Conservation (phyloP, 208 protist species). For the Trypanosoma brucei region DNA sequence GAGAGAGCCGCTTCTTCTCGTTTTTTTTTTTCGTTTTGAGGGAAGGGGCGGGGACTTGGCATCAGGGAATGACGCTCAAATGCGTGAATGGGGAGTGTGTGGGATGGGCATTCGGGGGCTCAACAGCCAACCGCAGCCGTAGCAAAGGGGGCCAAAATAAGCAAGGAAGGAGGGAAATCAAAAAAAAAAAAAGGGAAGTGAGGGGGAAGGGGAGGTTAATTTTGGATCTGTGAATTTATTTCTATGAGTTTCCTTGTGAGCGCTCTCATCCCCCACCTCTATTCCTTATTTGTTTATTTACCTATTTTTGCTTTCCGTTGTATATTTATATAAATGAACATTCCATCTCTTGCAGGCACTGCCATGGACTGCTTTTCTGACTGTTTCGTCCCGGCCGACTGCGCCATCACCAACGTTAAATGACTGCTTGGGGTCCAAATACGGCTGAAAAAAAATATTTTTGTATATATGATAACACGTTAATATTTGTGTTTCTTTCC, state of each 20-base stretch:
- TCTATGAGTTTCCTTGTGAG: not conserved
- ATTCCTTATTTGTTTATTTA: not conserved
- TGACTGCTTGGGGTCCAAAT: too few relatives aligned
- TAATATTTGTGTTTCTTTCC: not conserved
- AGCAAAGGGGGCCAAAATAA: not conserved
- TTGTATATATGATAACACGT: not conserved
- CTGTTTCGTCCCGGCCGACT: too few relatives aligned
- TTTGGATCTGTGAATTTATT: not conserved
- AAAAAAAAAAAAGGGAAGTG: constrained; percentile 7
- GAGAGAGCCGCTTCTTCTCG: too few relatives aligned
- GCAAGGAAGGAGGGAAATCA: constrained; percentile 6
- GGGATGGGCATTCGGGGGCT: too few relatives aligned
- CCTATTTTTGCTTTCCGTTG: constrained; percentile 2
- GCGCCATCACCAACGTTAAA: too few relatives aligned
- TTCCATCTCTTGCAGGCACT: not conserved
- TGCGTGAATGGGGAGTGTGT: too few relatives aligned
- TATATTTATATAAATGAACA: not conserved
- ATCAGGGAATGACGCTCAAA: too few relatives aligned
- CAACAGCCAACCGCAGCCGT: too few relatives aligned
- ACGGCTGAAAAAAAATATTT: not conserved
- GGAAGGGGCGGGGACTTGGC: too few relatives aligned
- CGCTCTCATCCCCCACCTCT: not conserved
- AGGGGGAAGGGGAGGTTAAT: constrained; percentile 13
- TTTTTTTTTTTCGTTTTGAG: too few relatives aligned
- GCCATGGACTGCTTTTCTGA: too few relatives aligned